Evolutionary conservation across 768 basidiomycete species (phyloP).

Genomic region (Agaricus blazei): DNA sequence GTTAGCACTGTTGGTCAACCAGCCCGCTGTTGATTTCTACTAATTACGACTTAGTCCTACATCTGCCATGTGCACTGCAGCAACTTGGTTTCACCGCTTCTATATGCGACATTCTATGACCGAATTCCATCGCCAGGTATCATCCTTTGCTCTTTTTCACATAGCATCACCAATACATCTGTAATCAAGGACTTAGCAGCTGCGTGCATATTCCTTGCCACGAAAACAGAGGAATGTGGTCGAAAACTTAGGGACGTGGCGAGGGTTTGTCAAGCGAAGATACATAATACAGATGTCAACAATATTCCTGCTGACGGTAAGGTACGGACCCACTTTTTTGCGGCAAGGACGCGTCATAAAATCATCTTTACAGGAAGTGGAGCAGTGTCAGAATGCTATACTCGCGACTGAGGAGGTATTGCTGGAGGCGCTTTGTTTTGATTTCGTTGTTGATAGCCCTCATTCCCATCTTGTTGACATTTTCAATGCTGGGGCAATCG

Average conservation of each 20-base stretch:
- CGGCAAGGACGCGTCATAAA: background rate
- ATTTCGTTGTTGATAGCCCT: slow-evolving; percentile 74
- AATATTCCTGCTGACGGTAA: slow-evolving; percentile 60
- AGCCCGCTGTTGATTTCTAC: slow-evolving; percentile 10
- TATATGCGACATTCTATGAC: slow-evolving; percentile 85
- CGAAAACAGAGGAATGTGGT: slow-evolving; percentile 90
- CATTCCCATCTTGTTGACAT: slow-evolving; percentile 73
- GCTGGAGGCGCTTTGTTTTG: slow-evolving; percentile 81
- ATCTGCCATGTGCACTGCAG: slow-evolving; percentile 80
- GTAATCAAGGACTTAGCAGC: slow-evolving; percentile 70
- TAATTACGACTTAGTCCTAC: slow-evolving; percentile 47
- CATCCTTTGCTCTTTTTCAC: slow-evolving; percentile 14
- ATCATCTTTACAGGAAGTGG: slow-evolving; percentile 54
- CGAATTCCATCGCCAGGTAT: slow-evolving; percentile 75
- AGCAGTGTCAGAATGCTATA: slow-evolving; percentile 64
- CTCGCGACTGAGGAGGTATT: slow-evolving; percentile 73
- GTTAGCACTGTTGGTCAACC: slow-evolving; percentile 60
- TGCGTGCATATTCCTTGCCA: slow-evolving; percentile 81
- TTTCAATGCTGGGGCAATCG: slow-evolving; percentile 51
- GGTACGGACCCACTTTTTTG: slow-evolving; percentile 31
- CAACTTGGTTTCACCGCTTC: slow-evolving; percentile 88
- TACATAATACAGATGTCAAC: slow-evolving; percentile 46
- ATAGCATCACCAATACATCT: slow-evolving; percentile 9
- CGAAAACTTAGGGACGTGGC: slow-evolving; percentile 85
- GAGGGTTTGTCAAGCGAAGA: slow-evolving; percentile 66